These are phyloP conservation scores for Petunia secreta DNA, from an alignment of 257 asterid genomes.

Conservation along the genomic window DNA sequence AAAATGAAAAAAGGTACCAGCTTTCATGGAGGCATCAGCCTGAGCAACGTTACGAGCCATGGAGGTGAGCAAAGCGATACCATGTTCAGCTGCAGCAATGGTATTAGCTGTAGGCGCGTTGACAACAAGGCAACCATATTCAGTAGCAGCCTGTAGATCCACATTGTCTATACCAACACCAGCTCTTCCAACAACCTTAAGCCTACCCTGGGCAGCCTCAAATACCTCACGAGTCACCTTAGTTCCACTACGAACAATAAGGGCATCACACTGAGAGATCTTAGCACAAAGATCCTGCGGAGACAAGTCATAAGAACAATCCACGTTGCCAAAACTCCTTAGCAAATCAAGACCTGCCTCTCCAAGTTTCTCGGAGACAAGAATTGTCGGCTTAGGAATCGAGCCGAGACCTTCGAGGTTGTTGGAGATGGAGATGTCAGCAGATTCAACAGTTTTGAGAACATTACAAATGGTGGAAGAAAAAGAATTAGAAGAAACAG, in stretches of 20 bases:
- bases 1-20: conserved; percentile 48
- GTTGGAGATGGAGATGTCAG: conserved; percentile 41
- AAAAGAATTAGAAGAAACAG: background rate
- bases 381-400: conserved; percentile 60
- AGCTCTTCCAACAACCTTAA: conserved; percentile 91
- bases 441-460: conserved; percentile 46
- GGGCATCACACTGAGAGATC: conserved; percentile 73
- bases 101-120: conserved; percentile 97
- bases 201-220: conserved; percentile 76
- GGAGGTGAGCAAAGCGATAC: conserved; percentile 72
- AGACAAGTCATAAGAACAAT: conserved; percentile 65
- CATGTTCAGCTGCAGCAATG: conserved; percentile 95
- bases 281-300: conserved; percentile 70
- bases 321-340: conserved; percentile 56
- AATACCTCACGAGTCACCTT: conserved; percentile 92
- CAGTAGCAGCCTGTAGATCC: conserved; percentile 97
- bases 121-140: conserved; percentile 85
- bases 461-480: conserved; percentile 27
- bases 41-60: conserved; percentile 96
- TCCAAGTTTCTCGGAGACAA: conserved; percentile 97
- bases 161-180: conserved; percentile 96
- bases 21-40: conserved; percentile 94
- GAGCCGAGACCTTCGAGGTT: conserved; percentile 38
- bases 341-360: conserved; percentile 78
- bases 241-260: conserved; percentile 89